Base-by-base conservation (phyloP, 2,329 filamentous ascomycete genomes). In the Diaporthe velutina region DNA sequence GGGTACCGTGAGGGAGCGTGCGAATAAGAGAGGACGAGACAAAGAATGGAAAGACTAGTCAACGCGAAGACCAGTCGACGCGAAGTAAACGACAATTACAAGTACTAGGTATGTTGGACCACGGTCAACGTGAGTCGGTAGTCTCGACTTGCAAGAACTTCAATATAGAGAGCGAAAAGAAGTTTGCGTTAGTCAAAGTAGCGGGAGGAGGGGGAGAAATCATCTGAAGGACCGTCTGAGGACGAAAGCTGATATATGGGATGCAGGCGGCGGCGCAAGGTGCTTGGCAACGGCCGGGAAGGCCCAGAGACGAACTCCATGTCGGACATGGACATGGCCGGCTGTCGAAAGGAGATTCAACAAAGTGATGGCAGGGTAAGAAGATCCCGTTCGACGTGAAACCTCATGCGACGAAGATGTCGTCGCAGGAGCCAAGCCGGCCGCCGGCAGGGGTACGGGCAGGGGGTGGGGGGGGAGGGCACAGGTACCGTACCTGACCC, bases 51-150 rank as follows among this genome's bases (percentile, higher is more conserved):
- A 50, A n/a, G 64, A 67, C 64, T 50, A 67, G 64, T 67, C 64
- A 2, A 40, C 45, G 64, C 64, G 64, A 52, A 52, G 64, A 67
- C 64, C 64, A 67, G 64, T 52, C 64, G 45, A 52, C 64, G 64
- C 64, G 64, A 52, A 67, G 64, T 15, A 67, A 66, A n/a, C 19
- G 61, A 58, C 54, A 45, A 71, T 74, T 71, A 71, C 57, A 71
- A 74, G 68, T 74, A 71, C 73, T 74, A 72, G 58, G 58, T 66
- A 42, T 52, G 25, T n/a, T 55, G 58, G 79, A 81, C 66, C 78
- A 82, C 81, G 81, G 76, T 82, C 81, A 81, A 82, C 81, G 80
- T 80, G 81, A 79, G 80, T 79, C 64, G 64, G 77, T 78, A 74
- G 60, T 80, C 77, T 80, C 79, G 78, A 76, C 79, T 79, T 74